These are phyloP conservation scores for Colletotrichum eleusines DNA, from an alignment of 2,329 filamentous ascomycete genomes.

Conservation along the genomic window DNA sequence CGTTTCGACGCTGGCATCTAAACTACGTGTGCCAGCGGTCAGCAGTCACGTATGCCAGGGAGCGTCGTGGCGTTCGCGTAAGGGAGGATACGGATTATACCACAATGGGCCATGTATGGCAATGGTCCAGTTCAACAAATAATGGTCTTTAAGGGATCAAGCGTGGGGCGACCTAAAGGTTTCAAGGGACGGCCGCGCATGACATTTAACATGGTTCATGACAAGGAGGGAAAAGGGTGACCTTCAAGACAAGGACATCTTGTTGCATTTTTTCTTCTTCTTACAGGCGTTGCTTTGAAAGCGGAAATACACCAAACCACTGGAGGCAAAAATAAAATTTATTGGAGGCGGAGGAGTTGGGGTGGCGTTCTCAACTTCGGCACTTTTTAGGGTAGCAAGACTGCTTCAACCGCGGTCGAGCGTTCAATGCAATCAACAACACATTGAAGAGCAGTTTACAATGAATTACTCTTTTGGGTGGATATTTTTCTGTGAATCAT, in stretches of 20 bases:
- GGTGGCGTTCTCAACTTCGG: slow-evolving; percentile 46
- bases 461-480: no score
- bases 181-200: slow-evolving; percentile 26
- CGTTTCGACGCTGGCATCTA: slow-evolving; percentile 71
- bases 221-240: slow-evolving; percentile 39
- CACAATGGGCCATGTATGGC: slow-evolving; percentile 20
- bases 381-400: slow-evolving; percentile 34
- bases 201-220: slow-evolving; percentile 43
- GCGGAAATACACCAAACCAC: slow-evolving; percentile 33
- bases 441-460: slow-evolving; percentile 15
- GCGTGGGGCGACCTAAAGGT: slow-evolving; percentile 29
- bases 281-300: slow-evolving; percentile 50
- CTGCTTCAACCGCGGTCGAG: slow-evolving; percentile 41
- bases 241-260: slow-evolving; percentile 43
- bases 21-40: slow-evolving; percentile 43
- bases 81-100: slow-evolving; percentile 26
- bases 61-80: slow-evolving; percentile 8
- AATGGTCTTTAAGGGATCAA: slow-evolving; percentile 37
- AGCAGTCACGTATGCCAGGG: slow-evolving; percentile 13
- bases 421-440: slow-evolving; percentile 35
- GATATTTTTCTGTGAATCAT: background rate
- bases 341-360: slow-evolving; percentile 44
- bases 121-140: slow-evolving; percentile 38
- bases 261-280: slow-evolving; percentile 48
- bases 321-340: slow-evolving; percentile 37